Evolutionary conservation across 345 rosid genomes (phyloP).

Genomic region (Eucalyptus erythrocorys): DNA sequence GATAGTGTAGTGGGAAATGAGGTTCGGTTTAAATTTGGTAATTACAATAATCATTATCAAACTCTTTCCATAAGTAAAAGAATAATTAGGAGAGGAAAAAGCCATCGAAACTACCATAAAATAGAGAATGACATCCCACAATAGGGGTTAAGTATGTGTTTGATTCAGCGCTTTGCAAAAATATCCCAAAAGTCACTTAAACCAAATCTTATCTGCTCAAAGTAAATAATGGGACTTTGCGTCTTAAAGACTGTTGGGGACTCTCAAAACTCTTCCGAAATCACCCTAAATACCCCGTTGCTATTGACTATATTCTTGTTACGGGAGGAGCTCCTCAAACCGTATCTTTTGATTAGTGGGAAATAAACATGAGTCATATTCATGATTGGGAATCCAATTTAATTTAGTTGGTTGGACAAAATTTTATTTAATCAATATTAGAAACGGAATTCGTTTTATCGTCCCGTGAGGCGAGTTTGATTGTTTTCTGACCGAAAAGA

Average conservation of each 20-base stretch:
- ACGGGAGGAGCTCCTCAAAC: not conserved
- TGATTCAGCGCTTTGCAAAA: not conserved
- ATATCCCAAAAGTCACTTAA: not conserved
- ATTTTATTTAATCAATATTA: not conserved
- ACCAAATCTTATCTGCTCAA: not conserved
- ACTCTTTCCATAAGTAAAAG: not conserved
- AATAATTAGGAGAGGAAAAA: not conserved
- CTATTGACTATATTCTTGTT: not conserved
- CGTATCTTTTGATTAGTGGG: not conserved
- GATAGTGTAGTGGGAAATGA: not conserved
- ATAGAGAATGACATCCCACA: not conserved
- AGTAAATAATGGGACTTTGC: not conserved
- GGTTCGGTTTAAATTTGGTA: not conserved
- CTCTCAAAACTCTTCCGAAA: not conserved
- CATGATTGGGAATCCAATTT: not conserved
- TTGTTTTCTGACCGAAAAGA: not conserved
- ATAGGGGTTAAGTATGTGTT: not conserved
- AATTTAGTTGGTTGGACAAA: not conserved
- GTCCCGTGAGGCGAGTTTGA: not conserved
- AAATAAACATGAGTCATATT: not conserved
- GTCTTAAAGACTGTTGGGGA: too few species aligned
- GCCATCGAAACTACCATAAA: not conserved
- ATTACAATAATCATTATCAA: not conserved
- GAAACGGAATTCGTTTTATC: not conserved
- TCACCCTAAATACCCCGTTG: not conserved